Conservation (phyloP, 441 rosid genomes). For the Arabidopsis hybrid region DNA sequence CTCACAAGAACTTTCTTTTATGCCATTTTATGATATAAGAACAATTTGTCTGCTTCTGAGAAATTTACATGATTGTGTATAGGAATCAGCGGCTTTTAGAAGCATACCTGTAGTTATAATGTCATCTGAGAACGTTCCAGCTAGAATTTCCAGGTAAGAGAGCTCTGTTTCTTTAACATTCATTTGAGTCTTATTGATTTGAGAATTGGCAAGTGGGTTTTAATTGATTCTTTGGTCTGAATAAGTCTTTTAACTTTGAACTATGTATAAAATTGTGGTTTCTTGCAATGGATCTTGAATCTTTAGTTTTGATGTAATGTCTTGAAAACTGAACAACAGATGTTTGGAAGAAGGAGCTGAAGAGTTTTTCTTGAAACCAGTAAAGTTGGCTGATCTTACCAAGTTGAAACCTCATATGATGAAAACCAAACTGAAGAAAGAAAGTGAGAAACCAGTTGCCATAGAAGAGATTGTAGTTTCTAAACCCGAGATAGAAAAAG, state of each 20-base stretch:
- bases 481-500: constrained; percentile 38
- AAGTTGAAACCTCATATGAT: constrained; percentile 62
- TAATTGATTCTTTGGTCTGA: constrained; percentile 11
- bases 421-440: constrained; percentile 58
- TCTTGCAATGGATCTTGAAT: constrained; percentile 55
- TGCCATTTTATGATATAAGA: constrained; percentile 3
- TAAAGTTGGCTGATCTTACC: constrained; percentile 56
- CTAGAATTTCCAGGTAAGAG: constrained; percentile 62
- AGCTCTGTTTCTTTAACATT: background rate
- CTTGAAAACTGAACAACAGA: constrained; percentile 50
- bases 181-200: background rate
- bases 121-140: constrained; percentile 79
- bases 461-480: constrained; percentile 27
- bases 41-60: constrained; percentile 21
- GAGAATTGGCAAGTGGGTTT: background rate
- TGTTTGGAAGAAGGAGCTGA: constrained; percentile 78
- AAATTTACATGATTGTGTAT: constrained; percentile 33
- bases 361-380: constrained; percentile 73
- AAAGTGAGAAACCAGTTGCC: constrained; percentile 44
- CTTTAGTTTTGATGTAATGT: constrained; percentile 51
- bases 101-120: constrained; percentile 71
- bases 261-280: constrained; percentile 41
- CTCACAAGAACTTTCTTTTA: constrained; percentile 5
- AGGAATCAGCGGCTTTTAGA: constrained; percentile 68
- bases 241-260: background rate